phyloP scores from a whole-genome alignment of 257 asterid species.

The Thymus mandschuricus region DNA sequence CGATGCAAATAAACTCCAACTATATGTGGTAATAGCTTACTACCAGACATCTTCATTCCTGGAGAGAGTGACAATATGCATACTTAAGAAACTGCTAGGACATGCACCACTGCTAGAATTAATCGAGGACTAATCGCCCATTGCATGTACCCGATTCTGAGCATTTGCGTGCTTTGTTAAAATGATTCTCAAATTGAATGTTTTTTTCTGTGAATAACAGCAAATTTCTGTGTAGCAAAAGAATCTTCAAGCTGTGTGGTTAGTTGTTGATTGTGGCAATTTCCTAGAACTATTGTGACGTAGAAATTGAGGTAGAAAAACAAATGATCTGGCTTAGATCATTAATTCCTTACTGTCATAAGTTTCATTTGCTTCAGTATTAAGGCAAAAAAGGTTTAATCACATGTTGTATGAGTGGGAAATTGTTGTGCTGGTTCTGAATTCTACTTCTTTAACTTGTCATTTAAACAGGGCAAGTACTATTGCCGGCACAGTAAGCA shows the following conservation, averaged over 20 bases:
- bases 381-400: not conserved
- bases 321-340: slow-evolving; percentile 7
- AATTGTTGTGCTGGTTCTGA: slow-evolving; percentile 32
- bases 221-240: not conserved
- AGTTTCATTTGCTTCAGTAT: slow-evolving; percentile 20
- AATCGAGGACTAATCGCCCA: slow-evolving; percentile 2
- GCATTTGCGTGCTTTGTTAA: not conserved
- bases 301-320: slow-evolving; percentile 9
- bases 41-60: slow-evolving; percentile 18
- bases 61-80: not conserved
- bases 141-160: not conserved
- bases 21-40: not conserved
- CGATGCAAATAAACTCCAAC: slow-evolving; percentile 1
- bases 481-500: slow-evolving; percentile 80
- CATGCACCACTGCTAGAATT: not conserved
- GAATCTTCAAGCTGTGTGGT: not conserved
- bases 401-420: slow-evolving; percentile 14
- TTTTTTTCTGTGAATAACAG: not conserved
- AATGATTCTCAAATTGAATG: slow-evolving; percentile 15
- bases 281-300: slow-evolving; percentile 3
- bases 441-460: slow-evolving; percentile 29
- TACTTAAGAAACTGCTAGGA: not conserved
- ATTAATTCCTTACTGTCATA: not conserved
- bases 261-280: not conserved
- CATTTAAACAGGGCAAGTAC: slow-evolving; percentile 74